phyloP scores from a whole-genome alignment of 345 rosid genomes.

The Sonneratia alba region DNA sequence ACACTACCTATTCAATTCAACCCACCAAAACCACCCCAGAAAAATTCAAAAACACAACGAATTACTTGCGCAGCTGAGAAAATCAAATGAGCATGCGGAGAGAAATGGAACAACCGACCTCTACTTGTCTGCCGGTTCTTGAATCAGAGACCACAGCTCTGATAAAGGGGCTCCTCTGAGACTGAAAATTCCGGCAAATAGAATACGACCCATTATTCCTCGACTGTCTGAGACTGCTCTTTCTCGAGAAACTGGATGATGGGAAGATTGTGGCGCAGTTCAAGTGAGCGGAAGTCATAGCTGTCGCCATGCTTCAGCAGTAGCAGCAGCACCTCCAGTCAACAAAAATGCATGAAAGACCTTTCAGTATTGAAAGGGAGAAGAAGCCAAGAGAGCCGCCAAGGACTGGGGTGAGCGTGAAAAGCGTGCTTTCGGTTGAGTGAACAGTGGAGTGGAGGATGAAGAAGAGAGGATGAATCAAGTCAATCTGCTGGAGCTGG shows the following conservation, averaged over 20 bases:
- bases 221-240: slow-evolving; percentile 17
- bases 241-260: slow-evolving; percentile 20
- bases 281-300: slow-evolving; percentile 44
- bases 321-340: background rate
- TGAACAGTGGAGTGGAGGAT: background rate
- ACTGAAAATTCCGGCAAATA: slow-evolving; percentile 20
- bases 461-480: background rate
- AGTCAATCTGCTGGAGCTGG: background rate
- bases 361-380: background rate
- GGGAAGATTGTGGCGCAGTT: slow-evolving; percentile 28
- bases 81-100: background rate
- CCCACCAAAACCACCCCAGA: slow-evolving; percentile 11
- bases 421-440: background rate
- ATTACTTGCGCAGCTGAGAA: background rate
- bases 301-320: background rate
- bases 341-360: background rate
- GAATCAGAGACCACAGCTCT: slow-evolving; percentile 27
- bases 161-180: slow-evolving; percentile 22
- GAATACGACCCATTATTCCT: slow-evolving; percentile 16
- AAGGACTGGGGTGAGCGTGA: background rate
- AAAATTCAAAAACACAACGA: background rate
- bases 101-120: background rate
- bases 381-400: background rate
- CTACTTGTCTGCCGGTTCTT: slow-evolving; percentile 22
- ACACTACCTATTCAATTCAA: slow-evolving; percentile 42